phyloP scores from a whole-genome alignment of 2,329 filamentous ascomycete species.

The Mycosphaerella sp. region DNA sequence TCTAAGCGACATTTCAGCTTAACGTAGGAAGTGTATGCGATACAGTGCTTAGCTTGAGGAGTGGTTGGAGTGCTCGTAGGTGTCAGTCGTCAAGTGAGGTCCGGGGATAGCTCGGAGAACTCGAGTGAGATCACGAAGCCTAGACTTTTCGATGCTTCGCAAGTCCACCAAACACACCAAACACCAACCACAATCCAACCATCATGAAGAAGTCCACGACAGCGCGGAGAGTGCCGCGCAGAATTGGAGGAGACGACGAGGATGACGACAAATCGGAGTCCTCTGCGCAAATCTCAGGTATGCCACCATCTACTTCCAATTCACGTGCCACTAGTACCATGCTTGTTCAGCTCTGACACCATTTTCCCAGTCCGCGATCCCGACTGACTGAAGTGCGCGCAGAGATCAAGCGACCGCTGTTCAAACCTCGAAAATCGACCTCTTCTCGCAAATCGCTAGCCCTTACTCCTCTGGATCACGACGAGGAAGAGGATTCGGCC shows the following conservation, averaged over 20 bases:
- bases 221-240: slow-evolving; percentile 62
- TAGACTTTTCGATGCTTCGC: slow-evolving; percentile 1
- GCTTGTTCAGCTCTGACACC: slow-evolving; percentile 19
- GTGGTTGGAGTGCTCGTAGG: too few species aligned
- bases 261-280: slow-evolving; percentile 36
- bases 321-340: neutral
- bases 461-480: slow-evolving; percentile 49
- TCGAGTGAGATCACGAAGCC: neutral
- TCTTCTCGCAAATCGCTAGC: slow-evolving; percentile 73
- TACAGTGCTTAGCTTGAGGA: too few species aligned
- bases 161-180: neutral
- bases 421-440: slow-evolving; percentile 63
- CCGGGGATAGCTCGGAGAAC: too few species aligned
- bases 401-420: slow-evolving; percentile 48
- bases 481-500: slow-evolving; percentile 41
- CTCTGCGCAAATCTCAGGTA: slow-evolving; percentile 24
- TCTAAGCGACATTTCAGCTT: too few species aligned
- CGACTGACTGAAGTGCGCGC: slow-evolving; percentile 45
- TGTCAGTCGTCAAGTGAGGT: too few species aligned
- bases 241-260: slow-evolving; percentile 67
- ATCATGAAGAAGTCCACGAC: slow-evolving; percentile 54
- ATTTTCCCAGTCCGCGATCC: slow-evolving; percentile 13
- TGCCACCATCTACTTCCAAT: slow-evolving; percentile 1
- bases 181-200: neutral
- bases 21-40: too few species aligned